Evolutionary conservation across 768 basidiomycete species (phyloP), one percentile per base, ranked within the genome.

Genomic region (Gloeophyllum trabeum): DNA sequence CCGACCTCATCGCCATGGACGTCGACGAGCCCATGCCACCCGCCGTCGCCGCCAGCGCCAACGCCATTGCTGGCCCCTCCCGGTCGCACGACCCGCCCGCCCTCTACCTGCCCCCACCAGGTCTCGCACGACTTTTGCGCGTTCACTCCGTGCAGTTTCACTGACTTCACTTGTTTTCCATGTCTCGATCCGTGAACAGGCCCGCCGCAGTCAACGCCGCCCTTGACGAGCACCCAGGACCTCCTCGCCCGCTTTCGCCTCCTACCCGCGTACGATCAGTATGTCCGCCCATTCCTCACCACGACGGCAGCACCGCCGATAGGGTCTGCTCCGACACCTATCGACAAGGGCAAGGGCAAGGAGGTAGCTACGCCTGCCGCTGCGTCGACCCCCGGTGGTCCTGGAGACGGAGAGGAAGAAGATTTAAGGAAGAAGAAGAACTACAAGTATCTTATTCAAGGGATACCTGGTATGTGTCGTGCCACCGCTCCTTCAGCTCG

Each of bases 371-470:
- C 46, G 19, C 40, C 46, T 10, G 46, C 48, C 4, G 47, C 53
- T 10, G 58, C 55, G 50, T 56, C 59, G 43, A 57, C 59, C 47
- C 64, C 59, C 2, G 66, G 63, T 20, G 69, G 65, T 45, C 68
- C 41, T 7, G 40, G 54, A 24, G 75, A 73, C 47, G 73, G 69
- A 36, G 73, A 76, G 43, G 77, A 77, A 43, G 72, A 63, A 38
- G 63, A 66, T n/a, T 68, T 66, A 71, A 86, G 79, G 71, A 77
- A 72, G 66, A 81, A 80, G 67, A 83, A 83, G 50, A 76, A 63
- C 44, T 87, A 86, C 53, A 81, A 75, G 51, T 78, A 85, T 51
- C 71, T 86, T 42, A 81, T 87, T 52, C 83, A 79, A 64, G 76
- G 72, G 44, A 65, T 81, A 36, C 82, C 82, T 47, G 84, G 79